Percentiles rank a stretch among this genome's conserved stretches.
These are phyloP conservation scores for Dujonia santamariae DNA, from an alignment of 1,139 yeast genomes.

Conservation along the genomic window DNA sequence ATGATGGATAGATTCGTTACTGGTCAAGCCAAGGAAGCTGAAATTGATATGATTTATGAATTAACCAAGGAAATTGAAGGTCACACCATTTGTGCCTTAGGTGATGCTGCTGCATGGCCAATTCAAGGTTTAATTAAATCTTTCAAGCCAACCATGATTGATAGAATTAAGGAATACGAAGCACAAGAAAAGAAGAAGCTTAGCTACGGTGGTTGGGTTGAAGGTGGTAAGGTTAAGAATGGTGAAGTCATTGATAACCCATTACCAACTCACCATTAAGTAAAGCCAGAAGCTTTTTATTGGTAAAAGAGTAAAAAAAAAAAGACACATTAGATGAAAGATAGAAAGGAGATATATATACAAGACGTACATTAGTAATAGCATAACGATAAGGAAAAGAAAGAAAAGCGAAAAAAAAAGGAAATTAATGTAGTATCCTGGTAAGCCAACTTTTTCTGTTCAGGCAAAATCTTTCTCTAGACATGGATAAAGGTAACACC, in stretches of 20 bases:
- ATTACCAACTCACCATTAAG: constrained; percentile 39
- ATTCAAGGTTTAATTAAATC: constrained; percentile 81
- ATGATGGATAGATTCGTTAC: constrained; percentile 78
- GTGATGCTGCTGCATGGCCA: constrained; percentile 95
- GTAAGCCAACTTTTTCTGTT: too few species aligned
- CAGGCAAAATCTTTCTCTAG: too few species aligned
- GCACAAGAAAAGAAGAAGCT: constrained; percentile 40
- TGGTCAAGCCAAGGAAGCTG: constrained; percentile 78
- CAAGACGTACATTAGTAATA: constrained; percentile 4
- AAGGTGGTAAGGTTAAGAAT: constrained; percentile 55
- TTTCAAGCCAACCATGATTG: constrained; percentile 78
- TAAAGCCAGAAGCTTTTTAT: background rate
- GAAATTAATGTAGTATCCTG: too few species aligned
- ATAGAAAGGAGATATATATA: background rate
- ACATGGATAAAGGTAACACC: too few species aligned
- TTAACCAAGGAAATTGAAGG: constrained; percentile 84
- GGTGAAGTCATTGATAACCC: constrained; percentile 70
- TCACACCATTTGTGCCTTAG: constrained; percentile 87
- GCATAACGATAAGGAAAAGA: constrained; percentile 5
- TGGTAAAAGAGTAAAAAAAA: background rate
- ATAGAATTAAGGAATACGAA: constrained; percentile 52
- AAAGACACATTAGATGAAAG: background rate
- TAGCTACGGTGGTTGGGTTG: constrained; percentile 76
- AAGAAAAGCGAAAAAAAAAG: too few species aligned
- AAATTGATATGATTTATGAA: constrained; percentile 79